Evolutionary conservation across 192 early-diverging fungal genomes (phyloP), one percentile per base, ranked within the genome.

Genomic region (Gaertneriomyces sp.): DNA sequence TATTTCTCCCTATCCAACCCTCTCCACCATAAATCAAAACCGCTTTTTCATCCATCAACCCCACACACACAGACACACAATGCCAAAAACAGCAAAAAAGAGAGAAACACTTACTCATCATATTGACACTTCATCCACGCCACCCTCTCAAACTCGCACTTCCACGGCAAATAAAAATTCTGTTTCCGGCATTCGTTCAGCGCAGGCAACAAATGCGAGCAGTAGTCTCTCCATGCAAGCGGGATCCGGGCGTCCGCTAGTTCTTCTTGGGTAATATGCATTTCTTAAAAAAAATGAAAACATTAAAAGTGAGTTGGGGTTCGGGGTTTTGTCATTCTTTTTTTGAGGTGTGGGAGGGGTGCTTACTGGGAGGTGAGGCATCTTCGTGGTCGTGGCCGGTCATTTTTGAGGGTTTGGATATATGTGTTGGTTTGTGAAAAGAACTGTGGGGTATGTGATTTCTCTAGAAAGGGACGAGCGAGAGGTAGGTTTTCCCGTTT

Each of bases 61-160:
- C 25, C 25, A 0, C 25, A 33, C 25, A 33, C 25, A 33, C 25
- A 33, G 2, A 33, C 25, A 33, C 25, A 33, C 25, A 33, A 33
- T 2, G 25, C 7, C 54, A 11, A 17, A 1, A 57, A n/a, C n/a
- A n/a, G n/a, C n/a, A 57, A 33, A 20, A 33, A 12, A 1, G 33
- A 33, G 14, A 20, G 5, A 6, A 54, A 46, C 12, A 69, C 70
- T 42, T 61, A 81, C 82, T 98, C 95, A 62, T 94, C 90, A 77
- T 95, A 96, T 84, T 94, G 91, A 78, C 95, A 98, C 71, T 96
- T 93, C 73, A 91, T 89, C 75, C 92, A 98, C 53, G 80, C 79
- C 51, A 94, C 88, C 58, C 89, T 77, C 76, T 95, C 92, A 53
- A 88, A 79, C 74, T 88, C 88, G 83, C 95, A 98, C 72, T 93